Conservation (phyloP, 345 rosid genomes). For the Luvunga scandens region DNA sequence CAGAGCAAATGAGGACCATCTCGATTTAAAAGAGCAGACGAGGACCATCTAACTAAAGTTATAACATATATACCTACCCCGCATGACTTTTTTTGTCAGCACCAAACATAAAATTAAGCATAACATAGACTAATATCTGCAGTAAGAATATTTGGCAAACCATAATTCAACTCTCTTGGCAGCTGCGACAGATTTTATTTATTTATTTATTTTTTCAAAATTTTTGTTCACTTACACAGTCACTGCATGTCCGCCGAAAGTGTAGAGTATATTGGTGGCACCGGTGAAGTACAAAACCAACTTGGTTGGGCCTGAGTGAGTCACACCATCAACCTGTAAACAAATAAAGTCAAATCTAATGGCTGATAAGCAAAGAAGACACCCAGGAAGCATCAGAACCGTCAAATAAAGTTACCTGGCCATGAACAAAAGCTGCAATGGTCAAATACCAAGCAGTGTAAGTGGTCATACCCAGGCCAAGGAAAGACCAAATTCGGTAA, state of each 20-base stretch:
- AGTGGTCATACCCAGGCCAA: conserved; percentile 84
- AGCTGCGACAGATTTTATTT: not conserved
- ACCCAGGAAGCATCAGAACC: not conserved
- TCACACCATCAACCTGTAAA: conserved; percentile 53
- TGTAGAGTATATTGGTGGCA: conserved; percentile 82
- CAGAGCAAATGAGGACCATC: conserved; percentile 3
- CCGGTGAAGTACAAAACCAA: conserved; percentile 81
- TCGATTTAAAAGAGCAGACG: not conserved
- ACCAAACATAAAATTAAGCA: not conserved
- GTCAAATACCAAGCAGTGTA: conserved; percentile 91
- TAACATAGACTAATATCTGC: not conserved
- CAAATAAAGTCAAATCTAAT: not conserved
- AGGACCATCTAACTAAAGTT: not conserved
- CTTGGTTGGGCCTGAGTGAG: conserved; percentile 59
- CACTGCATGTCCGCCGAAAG: conserved; percentile 90
- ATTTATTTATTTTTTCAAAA: not conserved
- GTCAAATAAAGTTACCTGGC: conserved; percentile 43
- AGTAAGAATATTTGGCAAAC: not conserved
- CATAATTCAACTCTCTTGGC: not conserved
- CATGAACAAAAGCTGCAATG: conserved; percentile 55
- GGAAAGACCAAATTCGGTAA: conserved; percentile 83
- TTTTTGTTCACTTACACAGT: conserved; percentile 68
- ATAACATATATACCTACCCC: not conserved
- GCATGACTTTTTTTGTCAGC: not conserved
- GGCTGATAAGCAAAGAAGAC: not conserved